Evolutionary conservation across 2,329 filamentous ascomycete species (phyloP).

Genomic region (Teratosphaeria zuluensis): DNA sequence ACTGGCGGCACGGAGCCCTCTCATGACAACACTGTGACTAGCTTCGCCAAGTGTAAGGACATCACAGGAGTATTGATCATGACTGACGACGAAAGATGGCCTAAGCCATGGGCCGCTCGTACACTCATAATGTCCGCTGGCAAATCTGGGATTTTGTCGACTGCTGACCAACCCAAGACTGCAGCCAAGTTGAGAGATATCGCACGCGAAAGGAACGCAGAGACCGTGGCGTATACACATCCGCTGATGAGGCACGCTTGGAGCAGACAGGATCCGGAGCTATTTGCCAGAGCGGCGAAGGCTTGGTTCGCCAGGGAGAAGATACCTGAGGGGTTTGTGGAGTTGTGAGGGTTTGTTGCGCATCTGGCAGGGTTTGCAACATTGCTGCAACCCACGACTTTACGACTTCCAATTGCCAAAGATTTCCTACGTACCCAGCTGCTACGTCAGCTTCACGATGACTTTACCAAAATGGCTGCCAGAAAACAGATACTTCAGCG

Average conservation of each 20-base stretch:
- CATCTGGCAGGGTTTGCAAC: too few relatives aligned
- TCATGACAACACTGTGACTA: constrained; percentile 1
- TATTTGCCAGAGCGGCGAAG: constrained; percentile 15
- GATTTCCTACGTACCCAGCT: not conserved
- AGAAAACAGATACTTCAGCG: constrained; percentile 26
- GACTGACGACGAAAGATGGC: constrained; percentile 4
- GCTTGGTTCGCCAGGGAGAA: constrained; percentile 10
- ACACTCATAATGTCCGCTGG: constrained; percentile 18
- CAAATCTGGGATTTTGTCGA: constrained; percentile 16
- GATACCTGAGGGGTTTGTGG: constrained; percentile 9
- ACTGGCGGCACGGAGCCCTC: constrained; percentile 14
- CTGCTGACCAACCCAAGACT: constrained; percentile 12
- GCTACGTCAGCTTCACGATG: constrained; percentile 19
- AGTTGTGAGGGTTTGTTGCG: not conserved
- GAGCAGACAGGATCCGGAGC: constrained; percentile 14
- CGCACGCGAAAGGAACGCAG: constrained; percentile 9
- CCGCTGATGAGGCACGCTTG: constrained; percentile 19
- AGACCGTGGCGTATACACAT: constrained; percentile 13
- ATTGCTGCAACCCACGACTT: not conserved
- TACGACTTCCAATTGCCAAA: not conserved
- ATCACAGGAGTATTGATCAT: constrained; percentile 8
- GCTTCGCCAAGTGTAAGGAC: constrained; percentile 8
- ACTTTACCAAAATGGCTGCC: constrained; percentile 32
- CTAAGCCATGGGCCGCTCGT: constrained; percentile 10
- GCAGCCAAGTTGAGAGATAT: constrained; percentile 12